Percentiles rank a stretch among this genome's conserved stretches.
Evolutionary conservation across 148 eudicot species (phyloP).

Genomic region (Camellia lanceoleosa): DNA sequence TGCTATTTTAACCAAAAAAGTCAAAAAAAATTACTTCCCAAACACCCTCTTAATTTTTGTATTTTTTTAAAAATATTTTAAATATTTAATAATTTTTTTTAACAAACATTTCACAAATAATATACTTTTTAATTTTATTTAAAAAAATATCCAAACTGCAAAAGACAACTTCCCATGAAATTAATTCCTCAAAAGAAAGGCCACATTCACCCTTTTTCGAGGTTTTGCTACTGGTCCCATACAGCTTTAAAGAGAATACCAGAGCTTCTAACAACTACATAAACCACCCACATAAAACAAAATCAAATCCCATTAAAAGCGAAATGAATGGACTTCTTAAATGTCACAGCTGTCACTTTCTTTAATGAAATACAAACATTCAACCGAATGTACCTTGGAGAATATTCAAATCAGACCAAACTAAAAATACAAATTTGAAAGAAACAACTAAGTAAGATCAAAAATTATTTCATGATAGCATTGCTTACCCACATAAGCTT

Average conservation of each 20-base stretch:
- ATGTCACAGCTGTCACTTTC: neutral
- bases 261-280: neutral
- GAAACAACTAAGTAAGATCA: neutral
- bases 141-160: neutral
- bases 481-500: neutral
- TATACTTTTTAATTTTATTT: too few species aligned
- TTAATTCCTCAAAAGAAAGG: neutral
- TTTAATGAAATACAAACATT: neutral
- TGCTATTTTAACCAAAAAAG: too few species aligned
- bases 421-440: neutral
- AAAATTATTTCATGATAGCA: neutral
- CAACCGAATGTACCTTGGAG: neutral
- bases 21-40: too few species aligned
- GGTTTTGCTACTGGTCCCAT: neutral
- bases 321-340: neutral
- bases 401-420: neutral
- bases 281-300: neutral
- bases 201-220: neutral
- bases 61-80: too few species aligned
- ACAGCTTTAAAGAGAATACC: neutral
- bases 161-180: neutral
- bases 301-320: slow-evolving; percentile 6
- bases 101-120: too few species aligned
- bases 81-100: too few species aligned
- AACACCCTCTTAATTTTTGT: too few species aligned